Conservation (phyloP, 2,329 filamentous ascomycete genomes). For the Rasamsonia emersonii region DNA sequence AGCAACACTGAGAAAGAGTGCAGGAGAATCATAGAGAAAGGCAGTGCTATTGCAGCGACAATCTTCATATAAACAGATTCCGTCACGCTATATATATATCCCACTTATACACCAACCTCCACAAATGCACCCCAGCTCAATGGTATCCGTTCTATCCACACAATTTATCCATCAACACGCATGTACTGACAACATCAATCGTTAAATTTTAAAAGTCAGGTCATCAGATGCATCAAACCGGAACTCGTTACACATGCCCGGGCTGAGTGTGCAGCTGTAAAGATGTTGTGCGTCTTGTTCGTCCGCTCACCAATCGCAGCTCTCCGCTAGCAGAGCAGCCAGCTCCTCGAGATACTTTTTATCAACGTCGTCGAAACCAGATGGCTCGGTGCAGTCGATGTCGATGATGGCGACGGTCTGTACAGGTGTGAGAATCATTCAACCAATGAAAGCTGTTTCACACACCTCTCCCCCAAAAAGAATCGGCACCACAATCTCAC, state of each 20-base stretch:
- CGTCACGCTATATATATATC: not conserved
- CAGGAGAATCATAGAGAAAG: too few species aligned
- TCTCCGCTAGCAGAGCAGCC: slow-evolving; percentile 29
- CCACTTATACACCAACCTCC: not conserved
- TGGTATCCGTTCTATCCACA: too few species aligned
- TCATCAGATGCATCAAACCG: too few species aligned
- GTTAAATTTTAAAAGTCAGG: too few species aligned
- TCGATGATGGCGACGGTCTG: slow-evolving; percentile 42
- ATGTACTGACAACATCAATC: too few species aligned
- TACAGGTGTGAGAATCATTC: not conserved
- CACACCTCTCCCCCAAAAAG: slow-evolving; percentile 19
- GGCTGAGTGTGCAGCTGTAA: too few species aligned
- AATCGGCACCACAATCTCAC: slow-evolving; percentile 44
- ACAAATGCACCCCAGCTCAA: too few species aligned
- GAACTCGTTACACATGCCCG: too few species aligned
- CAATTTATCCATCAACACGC: too few species aligned
- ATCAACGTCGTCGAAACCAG: slow-evolving; percentile 39
- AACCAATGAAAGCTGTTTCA: not conserved
- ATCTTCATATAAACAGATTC: not conserved
- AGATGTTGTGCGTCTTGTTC: too few species aligned
- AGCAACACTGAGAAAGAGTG: too few species aligned
- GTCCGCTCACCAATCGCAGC: slow-evolving; percentile 35
- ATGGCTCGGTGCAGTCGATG: slow-evolving; percentile 36
- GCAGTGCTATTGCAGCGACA: too few species aligned
- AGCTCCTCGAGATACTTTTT: slow-evolving; percentile 34